Evolutionary conservation across 306 rosid genomes (phyloP), one percentile per base, ranked within the genome.

Genomic region (Begonia masoniana): DNA sequence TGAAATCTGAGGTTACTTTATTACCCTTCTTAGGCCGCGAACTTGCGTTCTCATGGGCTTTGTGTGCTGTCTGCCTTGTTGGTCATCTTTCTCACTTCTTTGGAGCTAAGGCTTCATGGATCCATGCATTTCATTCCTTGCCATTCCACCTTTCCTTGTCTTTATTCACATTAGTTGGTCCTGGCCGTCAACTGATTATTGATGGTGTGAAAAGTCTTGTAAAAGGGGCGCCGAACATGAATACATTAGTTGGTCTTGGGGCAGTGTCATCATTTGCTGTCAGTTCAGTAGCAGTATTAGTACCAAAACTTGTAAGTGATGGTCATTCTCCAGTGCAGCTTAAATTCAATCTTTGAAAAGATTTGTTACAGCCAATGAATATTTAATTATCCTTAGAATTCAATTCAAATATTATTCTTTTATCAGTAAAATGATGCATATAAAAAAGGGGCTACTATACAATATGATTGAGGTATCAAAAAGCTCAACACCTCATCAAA

Each of bases 201-300:
- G 97, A 89, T 61, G 97, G 97, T 60, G 61, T 85, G 70, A 85
- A 75, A 70, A 89, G 97, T 56, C 89, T 89, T 61, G 52, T 77
- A 35, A 89, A 69, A 81, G 71, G 76, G 70, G 74, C 88, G 5
- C 97, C 97, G 60, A 89, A 89, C 74, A 89, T 89, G 97, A 89
- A 89, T 65, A 82, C 94, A 61, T 72, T 89, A 77, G 97, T 89
- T 68, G 94, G 94, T 80, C 91, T 89, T 59, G 97, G 97, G 61
- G 94, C 97, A 69, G 24, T 89, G 63, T 89, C 97, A n/a, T 89
- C 97, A 58, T 89, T 89, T 72, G 61, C 91, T 57, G 95, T 89
- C 85, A 89, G 97, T 52, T 71, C 91, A 67, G 65, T 85, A 62
- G 97, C 97, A 47, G 68, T 68, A 56, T 75, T 85, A 57, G 70